Evolutionary conservation across 768 basidiomycete genomes (phyloP).

Genomic region (Dioszegia aurantiaca): DNA sequence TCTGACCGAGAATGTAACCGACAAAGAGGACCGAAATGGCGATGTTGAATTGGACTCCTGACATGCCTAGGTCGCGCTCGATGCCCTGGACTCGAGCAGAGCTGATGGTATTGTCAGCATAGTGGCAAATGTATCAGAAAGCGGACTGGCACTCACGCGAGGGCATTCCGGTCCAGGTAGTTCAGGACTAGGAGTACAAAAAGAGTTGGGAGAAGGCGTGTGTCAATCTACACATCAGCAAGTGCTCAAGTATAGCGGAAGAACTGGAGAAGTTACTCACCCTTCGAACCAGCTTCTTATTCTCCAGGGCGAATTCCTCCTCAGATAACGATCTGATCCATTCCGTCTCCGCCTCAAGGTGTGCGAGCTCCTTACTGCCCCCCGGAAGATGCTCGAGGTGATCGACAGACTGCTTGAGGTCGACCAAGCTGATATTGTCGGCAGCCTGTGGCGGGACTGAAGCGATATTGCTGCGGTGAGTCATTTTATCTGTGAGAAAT

Average conservation of each 20-base stretch:
- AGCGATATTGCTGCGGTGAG: not conserved
- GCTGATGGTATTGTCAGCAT: constrained; percentile 23
- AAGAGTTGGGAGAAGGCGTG: not conserved
- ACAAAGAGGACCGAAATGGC: constrained; percentile 43
- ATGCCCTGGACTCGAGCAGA: constrained; percentile 40
- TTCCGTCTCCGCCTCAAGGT: not conserved
- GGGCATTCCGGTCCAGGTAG: constrained; percentile 39
- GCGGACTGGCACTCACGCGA: constrained; percentile 21
- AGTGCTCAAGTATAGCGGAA: not conserved
- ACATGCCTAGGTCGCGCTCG: constrained; percentile 34
- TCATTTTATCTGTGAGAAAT: too few relatives aligned
- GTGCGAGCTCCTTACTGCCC: not conserved
- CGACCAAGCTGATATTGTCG: not conserved
- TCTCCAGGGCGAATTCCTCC: not conserved
- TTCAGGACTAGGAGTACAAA: constrained; percentile 19
- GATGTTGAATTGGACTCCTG: constrained; percentile 29
- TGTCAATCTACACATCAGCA: constrained; percentile 1
- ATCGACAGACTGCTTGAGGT: not conserved
- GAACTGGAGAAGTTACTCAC: not conserved
- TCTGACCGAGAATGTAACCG: constrained; percentile 39
- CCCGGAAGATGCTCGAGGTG: not conserved
- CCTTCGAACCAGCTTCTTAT: constrained; percentile 1
- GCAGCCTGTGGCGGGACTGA: not conserved
- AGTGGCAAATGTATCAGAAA: not conserved
- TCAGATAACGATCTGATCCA: constrained; percentile 2